A percentile compares a stretch with the other conserved stretches of the same genome.
Conservation (phyloP, 192 early-diverging fungal species). For the Neocallimastix lanati region DNA sequence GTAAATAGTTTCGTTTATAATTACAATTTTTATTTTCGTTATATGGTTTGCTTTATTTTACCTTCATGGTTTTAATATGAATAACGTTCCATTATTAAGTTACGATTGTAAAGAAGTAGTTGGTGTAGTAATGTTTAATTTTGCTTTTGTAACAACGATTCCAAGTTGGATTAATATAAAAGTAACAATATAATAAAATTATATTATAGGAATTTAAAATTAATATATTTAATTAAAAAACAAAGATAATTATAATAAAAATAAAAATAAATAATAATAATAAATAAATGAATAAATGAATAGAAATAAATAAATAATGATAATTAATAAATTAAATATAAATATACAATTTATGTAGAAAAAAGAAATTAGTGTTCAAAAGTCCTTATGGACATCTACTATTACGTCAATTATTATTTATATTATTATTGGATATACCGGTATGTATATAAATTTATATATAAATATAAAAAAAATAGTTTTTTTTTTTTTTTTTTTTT, state of each 20-base stretch:
- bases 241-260: too few species aligned
- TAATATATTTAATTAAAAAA: too few species aligned
- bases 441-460: too few species aligned
- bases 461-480: too few species aligned
- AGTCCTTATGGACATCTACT: constrained; percentile 20
- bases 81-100: constrained; percentile 9
- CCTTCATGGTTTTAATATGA: background rate
- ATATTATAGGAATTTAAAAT: too few species aligned
- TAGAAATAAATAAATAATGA: too few species aligned
- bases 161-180: constrained; percentile 41
- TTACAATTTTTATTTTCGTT: constrained; percentile 14
- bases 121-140: constrained; percentile 29
- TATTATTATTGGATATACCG: constrained; percentile 12
- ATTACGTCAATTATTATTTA: constrained; percentile 14
- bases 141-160: constrained; percentile 26
- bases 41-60: constrained; percentile 19
- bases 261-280: too few species aligned
- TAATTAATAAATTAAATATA: background rate
- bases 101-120: constrained; percentile 10
- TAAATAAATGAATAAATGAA: too few species aligned
- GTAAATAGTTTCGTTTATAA: constrained; percentile 15
- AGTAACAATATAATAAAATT: constrained; percentile 4
- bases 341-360: constrained; percentile 6
- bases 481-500: too few species aligned
- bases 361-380: constrained; percentile 24